Conservation (phyloP, 768 basidiomycete species). For the Symmetrospora coprosmae region DNA sequence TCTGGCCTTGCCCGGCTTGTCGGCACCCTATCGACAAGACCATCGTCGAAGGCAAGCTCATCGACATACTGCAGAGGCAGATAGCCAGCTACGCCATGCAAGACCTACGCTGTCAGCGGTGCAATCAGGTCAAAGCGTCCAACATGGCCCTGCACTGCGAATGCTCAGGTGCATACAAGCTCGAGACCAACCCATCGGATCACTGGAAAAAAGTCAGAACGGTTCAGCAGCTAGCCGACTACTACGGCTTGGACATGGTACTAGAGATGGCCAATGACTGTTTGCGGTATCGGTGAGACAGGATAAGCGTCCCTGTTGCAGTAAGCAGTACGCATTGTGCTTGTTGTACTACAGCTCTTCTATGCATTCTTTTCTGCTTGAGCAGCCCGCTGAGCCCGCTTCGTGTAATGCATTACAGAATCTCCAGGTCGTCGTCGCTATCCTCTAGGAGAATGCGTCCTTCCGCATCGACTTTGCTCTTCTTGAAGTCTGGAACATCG, state of each 20-base stretch:
- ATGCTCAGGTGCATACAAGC: constrained; percentile 72
- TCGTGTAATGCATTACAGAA: constrained; percentile 6
- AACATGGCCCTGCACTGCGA: constrained; percentile 70
- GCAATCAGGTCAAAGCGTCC: constrained; percentile 78
- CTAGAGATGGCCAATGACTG: constrained; percentile 9
- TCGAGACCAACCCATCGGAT: constrained; percentile 33
- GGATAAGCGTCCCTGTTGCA: no score
- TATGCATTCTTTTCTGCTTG: no score
- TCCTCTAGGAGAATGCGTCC: constrained; percentile 23
- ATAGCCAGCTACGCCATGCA: constrained; percentile 70
- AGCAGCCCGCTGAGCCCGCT: no score
- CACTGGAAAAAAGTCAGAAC: constrained; percentile 13
- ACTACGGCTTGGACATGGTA: constrained; percentile 7
- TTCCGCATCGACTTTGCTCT: constrained; percentile 13
- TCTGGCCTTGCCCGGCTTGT: constrained; percentile 58
- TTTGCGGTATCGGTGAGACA: no score
- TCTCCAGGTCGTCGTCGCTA: constrained; percentile 23
- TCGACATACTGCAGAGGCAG: constrained; percentile 56
- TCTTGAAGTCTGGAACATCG: constrained; percentile 21
- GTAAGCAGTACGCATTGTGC: no score
- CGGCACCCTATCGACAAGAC: constrained; percentile 75
- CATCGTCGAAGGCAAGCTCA: constrained; percentile 70
- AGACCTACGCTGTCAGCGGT: constrained; percentile 75
- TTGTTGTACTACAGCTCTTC: no score
- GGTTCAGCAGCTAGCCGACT: constrained; percentile 6